A percentile compares a stretch with the other conserved stretches of the same genome.
These are phyloP conservation scores for Lathyrus tuberosus DNA, from an alignment of 306 rosid genomes.

Conservation along the genomic window DNA sequence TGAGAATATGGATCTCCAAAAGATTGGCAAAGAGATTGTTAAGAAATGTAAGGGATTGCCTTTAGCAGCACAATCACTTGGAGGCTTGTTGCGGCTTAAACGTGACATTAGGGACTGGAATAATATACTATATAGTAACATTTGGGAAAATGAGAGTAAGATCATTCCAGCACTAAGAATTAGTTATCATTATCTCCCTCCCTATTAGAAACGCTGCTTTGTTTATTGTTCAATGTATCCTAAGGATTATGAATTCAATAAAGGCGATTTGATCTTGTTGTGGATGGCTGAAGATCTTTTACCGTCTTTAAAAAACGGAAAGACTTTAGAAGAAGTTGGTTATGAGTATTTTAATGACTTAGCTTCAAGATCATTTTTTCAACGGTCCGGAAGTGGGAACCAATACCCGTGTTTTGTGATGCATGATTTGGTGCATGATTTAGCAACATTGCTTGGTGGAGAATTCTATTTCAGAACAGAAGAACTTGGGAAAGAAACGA, in stretches of 20 bases:
- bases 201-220: constrained; percentile 23
- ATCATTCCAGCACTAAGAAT: constrained; percentile 34
- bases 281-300: constrained; percentile 47
- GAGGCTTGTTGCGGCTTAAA: constrained; percentile 28
- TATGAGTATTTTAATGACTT: too few species aligned
- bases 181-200: constrained; percentile 38
- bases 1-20: not conserved
- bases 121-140: constrained; percentile 8
- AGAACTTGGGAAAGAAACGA: not conserved
- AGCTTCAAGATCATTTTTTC: too few species aligned
- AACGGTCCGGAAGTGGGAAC: too few species aligned
- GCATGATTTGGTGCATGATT: constrained; percentile 14
- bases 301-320: too few species aligned
- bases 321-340: too few species aligned
- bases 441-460: not conserved
- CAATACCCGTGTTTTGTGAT: not conserved
- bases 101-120: constrained; percentile 9
- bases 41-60: constrained; percentile 41
- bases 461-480: not conserved
- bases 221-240: constrained; percentile 9
- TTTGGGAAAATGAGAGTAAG: constrained; percentile 21
- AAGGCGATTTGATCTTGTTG: not conserved
- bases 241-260: constrained; percentile 2
- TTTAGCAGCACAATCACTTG: constrained; percentile 31
- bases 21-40: not conserved